A percentile compares a stretch with the other conserved stretches of the same genome.
Evolutionary conservation across 768 basidiomycete genomes (phyloP).

Genomic region (Omphalotus guepiniiformis): DNA sequence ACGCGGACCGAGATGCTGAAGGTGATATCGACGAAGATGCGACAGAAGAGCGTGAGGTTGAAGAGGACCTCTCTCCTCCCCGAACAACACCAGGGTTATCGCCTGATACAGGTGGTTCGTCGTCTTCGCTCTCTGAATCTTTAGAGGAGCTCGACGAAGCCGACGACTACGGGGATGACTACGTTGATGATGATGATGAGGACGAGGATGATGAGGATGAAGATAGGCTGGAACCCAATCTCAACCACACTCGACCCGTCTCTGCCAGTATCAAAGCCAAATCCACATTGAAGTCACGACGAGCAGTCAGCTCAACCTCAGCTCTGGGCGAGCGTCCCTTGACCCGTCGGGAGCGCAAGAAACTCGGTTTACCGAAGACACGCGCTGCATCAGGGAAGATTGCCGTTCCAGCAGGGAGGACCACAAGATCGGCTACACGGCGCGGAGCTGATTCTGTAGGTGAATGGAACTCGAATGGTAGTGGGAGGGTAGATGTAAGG

Average conservation of each 20-base stretch:
- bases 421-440: constrained; percentile 25
- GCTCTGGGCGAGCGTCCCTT: constrained; percentile 35
- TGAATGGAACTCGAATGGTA: constrained; percentile 52
- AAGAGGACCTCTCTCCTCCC: neutral
- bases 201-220: constrained; percentile 15
- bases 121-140: constrained; percentile 1
- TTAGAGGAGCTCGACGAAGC: constrained; percentile 4
- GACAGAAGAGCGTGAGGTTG: neutral
- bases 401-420: constrained; percentile 62
- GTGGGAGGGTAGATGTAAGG: constrained; percentile 51
- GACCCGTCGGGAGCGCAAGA: constrained; percentile 66
- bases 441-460: constrained; percentile 23
- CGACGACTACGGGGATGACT: constrained; percentile 15
- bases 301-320: constrained; percentile 12
- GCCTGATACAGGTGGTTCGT: neutral
- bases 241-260: constrained; percentile 9
- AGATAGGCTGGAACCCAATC: constrained; percentile 13
- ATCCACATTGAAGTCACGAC: neutral
- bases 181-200: constrained; percentile 17
- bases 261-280: neutral
- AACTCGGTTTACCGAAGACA: constrained; percentile 60
- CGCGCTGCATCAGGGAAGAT: constrained; percentile 51
- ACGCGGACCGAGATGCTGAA: constrained; percentile 9
- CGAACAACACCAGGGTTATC: neutral
- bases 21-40: constrained; percentile 6